Base-by-base conservation (phyloP, 2,329 filamentous ascomycete genomes). In the Calonectria henricotiae region DNA sequence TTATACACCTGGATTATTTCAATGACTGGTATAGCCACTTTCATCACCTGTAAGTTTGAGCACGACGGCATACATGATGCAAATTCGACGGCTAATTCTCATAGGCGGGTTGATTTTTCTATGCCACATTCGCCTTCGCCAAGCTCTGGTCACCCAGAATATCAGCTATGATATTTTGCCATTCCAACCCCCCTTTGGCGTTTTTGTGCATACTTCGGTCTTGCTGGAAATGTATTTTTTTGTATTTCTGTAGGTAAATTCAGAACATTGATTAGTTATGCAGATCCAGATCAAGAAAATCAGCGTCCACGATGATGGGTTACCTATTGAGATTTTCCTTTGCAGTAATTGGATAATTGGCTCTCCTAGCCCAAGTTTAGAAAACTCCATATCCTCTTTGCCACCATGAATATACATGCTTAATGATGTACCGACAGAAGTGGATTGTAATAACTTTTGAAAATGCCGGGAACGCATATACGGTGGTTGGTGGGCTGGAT, bases 71-170 rank as follows among this genome's bases (percentile, higher is more conserved):
- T 27, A 4, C 23, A 43, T 5, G 8, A 7, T 13, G 3, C 7
- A n/a, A 15, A 7, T 54, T 54, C 12, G n/a, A 15, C 4, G 12
- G 15, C 55, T 60, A 43, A 60, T n/a, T 43, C 3, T 4, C 5
- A 17, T 25, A 67, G 64, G 54, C 54, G 68, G 66, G 0, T 35
- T 71, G 1, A 69, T 65, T 32, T 68, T 61, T 9, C 32, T 71
- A 3, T 69, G 68, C 32, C 61, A 71, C 30, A 65, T 69, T 32
- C 69, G 69, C 25, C 63, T 65, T 9, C 49, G 69, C 11, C 60
- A 65, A 39, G 61, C 54, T 13, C 61, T 71, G 27, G n/a, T 46
- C 4, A 61, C 66, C 4, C 69, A 71, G 13, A 68, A 68, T 51
- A 71, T 71, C 25, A 68, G 65, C 44, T 12, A 43, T 6, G 54